Conservation (phyloP, 257 asterid genomes). For the Anisodus tanguticus region DNA sequence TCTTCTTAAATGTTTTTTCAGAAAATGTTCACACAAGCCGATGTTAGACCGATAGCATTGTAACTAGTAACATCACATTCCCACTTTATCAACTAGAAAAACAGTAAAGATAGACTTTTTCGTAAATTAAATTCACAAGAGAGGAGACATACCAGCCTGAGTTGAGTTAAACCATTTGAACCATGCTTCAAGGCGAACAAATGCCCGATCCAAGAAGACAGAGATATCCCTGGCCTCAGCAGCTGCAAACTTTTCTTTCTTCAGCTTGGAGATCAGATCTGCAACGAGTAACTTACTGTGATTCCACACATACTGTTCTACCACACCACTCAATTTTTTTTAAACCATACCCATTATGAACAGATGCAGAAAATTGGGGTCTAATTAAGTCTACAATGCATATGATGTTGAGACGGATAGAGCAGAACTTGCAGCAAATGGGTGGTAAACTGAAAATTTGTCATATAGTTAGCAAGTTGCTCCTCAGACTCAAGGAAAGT, state of each 20-base stretch:
- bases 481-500: not conserved
- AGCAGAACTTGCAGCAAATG: constrained; percentile 25
- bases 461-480: constrained; percentile 1
- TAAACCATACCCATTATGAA: not conserved
- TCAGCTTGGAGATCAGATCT: constrained; percentile 75
- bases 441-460: constrained; percentile 4
- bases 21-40: not conserved
- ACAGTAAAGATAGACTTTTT: not conserved
- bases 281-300: constrained; percentile 34
- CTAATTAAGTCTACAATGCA: not conserved
- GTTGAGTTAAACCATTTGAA: constrained; percentile 92
- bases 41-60: not conserved
- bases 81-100: not conserved
- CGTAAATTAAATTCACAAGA: not conserved
- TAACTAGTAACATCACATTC: not conserved
- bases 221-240: constrained; percentile 63
- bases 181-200: constrained; percentile 92
- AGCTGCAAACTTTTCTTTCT: constrained; percentile 66
- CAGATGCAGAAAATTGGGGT: constrained; percentile 20
- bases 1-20: not conserved
- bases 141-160: constrained; percentile 69
- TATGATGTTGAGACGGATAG: not conserved
- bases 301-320: constrained; percentile 25
- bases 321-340: not conserved
- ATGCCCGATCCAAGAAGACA: constrained; percentile 73